Evolutionary conservation across 1,284 basidiomycete genomes (phyloP), one percentile per base, ranked within the genome.

Genomic region (Trichosporon faecale): DNA sequence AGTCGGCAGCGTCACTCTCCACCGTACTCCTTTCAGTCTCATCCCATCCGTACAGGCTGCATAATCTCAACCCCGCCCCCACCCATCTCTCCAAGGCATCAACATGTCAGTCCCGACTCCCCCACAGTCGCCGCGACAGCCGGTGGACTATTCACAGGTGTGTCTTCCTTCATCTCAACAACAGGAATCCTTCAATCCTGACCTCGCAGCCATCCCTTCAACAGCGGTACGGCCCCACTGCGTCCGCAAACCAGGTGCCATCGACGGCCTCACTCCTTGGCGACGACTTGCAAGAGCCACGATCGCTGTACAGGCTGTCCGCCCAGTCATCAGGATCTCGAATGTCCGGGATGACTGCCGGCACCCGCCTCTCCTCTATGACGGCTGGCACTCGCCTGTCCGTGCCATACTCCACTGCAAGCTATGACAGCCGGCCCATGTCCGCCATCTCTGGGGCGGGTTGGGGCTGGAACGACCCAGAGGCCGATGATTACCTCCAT

Each of bases 401-500:
- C 29, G 57, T 61, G 18, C 57, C 57, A 18, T 61, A 61, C 7
- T 61, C 37, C 27, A 6, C 44, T 7, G 57, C 57, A 4, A 61
- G 57, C 57, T 61, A 61, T 61, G 57, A 61, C 29, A 61, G 44
- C 11, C 64, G 68, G 3, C 63, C 66, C 14, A 65, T 65, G 29
- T 66, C 68, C 1, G 64, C 66, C 1, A 65, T 49, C 3, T 60
- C 67, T 2, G 70, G 66, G 18, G 70, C 69, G 27, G 73, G 70
- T 1, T 74, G 66, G 74, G 73, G 44, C 3, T 75, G 72, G 75
- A 73, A 73, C 23, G 72, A 77, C 64, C 77, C 80, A 11, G 85
- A 85, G 72, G 77, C 80, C 16, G 85, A 85, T 75, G 79, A 86
- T 73, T 79, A 85, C 78, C 71, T 80, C 73, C 79, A 81, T 76